These are phyloP conservation scores for Globisporangium middletonii DNA, from an alignment of 352 stramenopile species.

Conservation along the genomic window DNA sequence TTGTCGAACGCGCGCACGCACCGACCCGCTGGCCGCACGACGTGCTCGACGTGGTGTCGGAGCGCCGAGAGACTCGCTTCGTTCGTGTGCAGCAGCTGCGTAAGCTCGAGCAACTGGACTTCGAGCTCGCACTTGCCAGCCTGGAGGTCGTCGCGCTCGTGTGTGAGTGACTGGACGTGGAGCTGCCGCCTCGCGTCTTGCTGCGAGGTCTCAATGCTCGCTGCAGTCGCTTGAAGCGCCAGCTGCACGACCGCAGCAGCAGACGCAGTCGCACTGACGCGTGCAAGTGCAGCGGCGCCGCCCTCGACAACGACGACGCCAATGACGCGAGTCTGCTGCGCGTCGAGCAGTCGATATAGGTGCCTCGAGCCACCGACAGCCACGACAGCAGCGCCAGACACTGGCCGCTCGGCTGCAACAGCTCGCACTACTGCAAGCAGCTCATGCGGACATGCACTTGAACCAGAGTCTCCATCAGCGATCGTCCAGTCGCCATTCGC, in stretches of 20 bases:
- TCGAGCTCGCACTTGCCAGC: conserved; percentile 11
- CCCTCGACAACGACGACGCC: neutral
- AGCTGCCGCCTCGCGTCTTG: neutral
- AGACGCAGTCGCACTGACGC: neutral
- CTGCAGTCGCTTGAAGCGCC: neutral
- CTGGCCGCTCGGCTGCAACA: too few species aligned
- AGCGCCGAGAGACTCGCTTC: conserved; percentile 2
- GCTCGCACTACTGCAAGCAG: too few species aligned
- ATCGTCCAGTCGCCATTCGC: too few species aligned
- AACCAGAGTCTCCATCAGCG: too few species aligned
- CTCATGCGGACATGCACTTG: too few species aligned
- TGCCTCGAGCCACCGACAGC: too few species aligned
- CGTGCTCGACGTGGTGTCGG: neutral
- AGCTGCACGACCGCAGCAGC: neutral
- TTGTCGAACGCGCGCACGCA: neutral
- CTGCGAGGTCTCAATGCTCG: neutral
- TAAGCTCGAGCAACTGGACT: conserved; percentile 13
- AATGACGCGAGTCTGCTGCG: neutral
- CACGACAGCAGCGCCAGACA: too few species aligned
- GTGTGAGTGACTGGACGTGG: neutral
- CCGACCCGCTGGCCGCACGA: neutral
- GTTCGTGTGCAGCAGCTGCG: conserved; percentile 8
- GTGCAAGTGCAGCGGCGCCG: neutral
- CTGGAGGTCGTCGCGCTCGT: conserved; percentile 4
- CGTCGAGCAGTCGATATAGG: neutral